A percentile compares a stretch with the other conserved stretches of the same genome.
Conservation (phyloP, 768 basidiomycete genomes). For the Lactarius hengduanensis region DNA sequence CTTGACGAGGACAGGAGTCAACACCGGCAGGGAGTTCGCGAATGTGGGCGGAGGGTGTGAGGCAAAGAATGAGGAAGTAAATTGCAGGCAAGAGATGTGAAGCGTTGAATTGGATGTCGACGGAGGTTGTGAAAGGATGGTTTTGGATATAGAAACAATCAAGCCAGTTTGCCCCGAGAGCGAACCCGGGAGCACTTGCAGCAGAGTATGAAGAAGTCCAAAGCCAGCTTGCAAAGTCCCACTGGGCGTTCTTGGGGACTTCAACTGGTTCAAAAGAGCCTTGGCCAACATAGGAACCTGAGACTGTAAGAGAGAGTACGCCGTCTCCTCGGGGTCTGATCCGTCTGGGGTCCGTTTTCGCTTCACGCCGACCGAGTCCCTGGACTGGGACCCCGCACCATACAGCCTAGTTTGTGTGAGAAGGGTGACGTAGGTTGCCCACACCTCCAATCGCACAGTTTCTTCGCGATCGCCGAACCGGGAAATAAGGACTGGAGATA, state of each 20-base stretch:
- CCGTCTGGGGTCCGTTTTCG: constrained; percentile 75
- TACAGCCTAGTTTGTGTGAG: constrained; percentile 84
- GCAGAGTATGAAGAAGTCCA: constrained; percentile 67
- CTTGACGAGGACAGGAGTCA: constrained; percentile 74
- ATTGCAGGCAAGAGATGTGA: constrained; percentile 80
- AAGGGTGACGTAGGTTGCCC: constrained; percentile 79
- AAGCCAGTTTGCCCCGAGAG: constrained; percentile 65
- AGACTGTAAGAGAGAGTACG: constrained; percentile 63
- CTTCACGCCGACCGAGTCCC: constrained; percentile 58
- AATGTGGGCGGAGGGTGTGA: constrained; percentile 64
- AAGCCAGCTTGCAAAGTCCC: constrained; percentile 86
- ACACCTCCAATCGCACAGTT: constrained; percentile 89
- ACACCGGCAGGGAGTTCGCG: constrained; percentile 53
- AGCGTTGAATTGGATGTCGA: constrained; percentile 78
- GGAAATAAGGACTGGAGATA: constrained; percentile 86
- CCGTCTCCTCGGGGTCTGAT: constrained; percentile 73
- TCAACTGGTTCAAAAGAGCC: constrained; percentile 81
- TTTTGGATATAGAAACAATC: constrained; percentile 63
- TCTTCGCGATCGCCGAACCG: constrained; percentile 95
- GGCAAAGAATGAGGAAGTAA: constrained; percentile 81
- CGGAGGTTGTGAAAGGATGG: constrained; percentile 62
- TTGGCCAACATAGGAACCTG: constrained; percentile 82
- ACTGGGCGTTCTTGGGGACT: constrained; percentile 72
- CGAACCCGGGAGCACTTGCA: constrained; percentile 80
- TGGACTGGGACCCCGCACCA: constrained; percentile 57